Conservation (phyloP, 345 rosid species). For the Cochlearia excelsa region DNA sequence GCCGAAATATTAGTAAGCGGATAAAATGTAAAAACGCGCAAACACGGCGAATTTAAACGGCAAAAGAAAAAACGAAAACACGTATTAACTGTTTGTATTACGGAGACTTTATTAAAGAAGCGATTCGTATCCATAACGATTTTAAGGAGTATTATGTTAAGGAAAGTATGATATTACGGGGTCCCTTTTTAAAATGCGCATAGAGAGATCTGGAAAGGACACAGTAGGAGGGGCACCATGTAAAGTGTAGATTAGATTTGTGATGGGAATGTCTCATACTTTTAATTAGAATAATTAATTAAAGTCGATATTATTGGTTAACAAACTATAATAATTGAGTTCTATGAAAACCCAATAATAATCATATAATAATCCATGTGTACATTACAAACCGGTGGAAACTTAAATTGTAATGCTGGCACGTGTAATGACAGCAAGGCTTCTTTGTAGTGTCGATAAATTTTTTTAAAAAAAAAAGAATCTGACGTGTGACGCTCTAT, state of each 20-base stretch:
- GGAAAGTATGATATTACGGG: no score
- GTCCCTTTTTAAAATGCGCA: neutral
- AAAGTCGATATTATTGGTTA: neutral
- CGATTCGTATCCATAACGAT: no score
- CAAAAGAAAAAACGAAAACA: no score
- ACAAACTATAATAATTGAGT: neutral
- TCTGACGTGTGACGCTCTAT: constrained; percentile 13
- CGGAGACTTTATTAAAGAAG: no score
- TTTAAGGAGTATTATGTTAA: no score
- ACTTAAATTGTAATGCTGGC: neutral
- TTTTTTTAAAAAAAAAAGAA: neutral
- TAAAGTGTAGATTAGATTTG: constrained; percentile 26
- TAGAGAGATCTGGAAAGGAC: constrained; percentile 11
- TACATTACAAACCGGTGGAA: neutral
- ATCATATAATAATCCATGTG: neutral
- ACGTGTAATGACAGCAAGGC: constrained; percentile 21
- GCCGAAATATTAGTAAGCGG: no score
- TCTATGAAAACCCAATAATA: no score
- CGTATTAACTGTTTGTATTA: no score
- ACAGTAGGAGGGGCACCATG: constrained; percentile 24
- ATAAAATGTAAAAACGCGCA: no score
- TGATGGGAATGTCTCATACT: constrained; percentile 10
- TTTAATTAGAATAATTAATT: neutral
- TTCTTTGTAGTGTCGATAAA: neutral
- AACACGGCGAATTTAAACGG: no score